A percentile compares a stretch with the other conserved stretches of the same genome.
Conservation (phyloP, 352 stramenopile genomes). For the Globisporangium carolinianum region DNA sequence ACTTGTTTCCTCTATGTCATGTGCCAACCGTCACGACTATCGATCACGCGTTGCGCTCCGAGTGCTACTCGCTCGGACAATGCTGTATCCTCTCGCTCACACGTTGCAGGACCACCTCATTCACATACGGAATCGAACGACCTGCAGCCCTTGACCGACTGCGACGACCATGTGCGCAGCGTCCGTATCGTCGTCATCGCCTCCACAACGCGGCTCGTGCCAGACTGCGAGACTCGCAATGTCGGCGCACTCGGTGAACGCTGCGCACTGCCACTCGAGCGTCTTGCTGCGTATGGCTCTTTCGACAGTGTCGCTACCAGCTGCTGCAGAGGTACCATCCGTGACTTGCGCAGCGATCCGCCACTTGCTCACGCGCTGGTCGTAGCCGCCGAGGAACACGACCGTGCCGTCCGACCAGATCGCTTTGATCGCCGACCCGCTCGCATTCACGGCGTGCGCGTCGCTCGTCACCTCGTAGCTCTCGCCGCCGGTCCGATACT, state of each 20-base stretch:
- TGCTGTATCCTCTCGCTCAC: too few species aligned
- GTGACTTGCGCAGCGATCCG: conserved; percentile 10
- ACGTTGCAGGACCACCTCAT: background rate
- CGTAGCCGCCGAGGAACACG: conserved; percentile 71
- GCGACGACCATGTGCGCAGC: conserved; percentile 31
- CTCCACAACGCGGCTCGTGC: background rate
- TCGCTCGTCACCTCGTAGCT: conserved; percentile 20
- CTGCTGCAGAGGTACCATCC: background rate
- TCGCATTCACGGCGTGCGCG: conserved; percentile 47
- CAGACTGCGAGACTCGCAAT: conserved; percentile 60
- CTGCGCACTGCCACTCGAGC: conserved; percentile 48
- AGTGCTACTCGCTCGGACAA: too few species aligned
- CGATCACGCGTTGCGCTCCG: too few species aligned
- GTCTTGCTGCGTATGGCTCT: background rate
- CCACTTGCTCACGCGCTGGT: conserved; percentile 82
- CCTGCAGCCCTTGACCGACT: conserved; percentile 76
- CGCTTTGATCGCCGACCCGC: conserved; percentile 76
- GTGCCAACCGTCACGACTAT: too few species aligned
- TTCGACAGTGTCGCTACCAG: background rate
- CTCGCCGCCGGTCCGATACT: conserved; percentile 22
- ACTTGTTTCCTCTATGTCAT: too few species aligned
- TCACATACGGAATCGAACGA: conserved; percentile 30
- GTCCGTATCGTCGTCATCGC: background rate
- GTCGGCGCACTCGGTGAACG: conserved; percentile 76
- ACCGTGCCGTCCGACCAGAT: conserved; percentile 31